Evolutionary conservation across 2,329 filamentous ascomycete species (phyloP), one percentile per base, ranked within the genome.

Genomic region (Hypomyces rosellus): DNA sequence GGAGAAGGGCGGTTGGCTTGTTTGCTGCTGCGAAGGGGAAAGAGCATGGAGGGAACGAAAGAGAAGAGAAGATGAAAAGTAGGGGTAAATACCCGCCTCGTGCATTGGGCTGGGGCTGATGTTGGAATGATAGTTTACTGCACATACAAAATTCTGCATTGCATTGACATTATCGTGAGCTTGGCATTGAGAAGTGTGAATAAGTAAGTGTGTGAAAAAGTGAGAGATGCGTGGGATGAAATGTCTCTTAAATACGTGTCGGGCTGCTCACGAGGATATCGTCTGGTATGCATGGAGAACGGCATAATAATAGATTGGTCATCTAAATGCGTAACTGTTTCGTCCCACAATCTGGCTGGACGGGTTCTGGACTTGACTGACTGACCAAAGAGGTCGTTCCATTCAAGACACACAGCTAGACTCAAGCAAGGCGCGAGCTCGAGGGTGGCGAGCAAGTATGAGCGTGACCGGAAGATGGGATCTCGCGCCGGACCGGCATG

Each of bases 121-220:
- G 36, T 51, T 52, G 42, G 50, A 49, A 52, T 50, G 47, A 50
- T 51, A 51, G 45, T 41, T 44, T 44, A 30, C 40, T 34, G 45
- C 34, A 44, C 14, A 34, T 25, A 30, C 25, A 30, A 30, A 30
- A 33, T 15, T 30, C 16, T 33, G 25, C 14, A 33, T 36, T 40
- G 36, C 36, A 2, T 25, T 18, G 15, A 20, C 25, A 8, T 11
- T 34, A 34, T 30, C n/a, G 15, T 38, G 46, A 42, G 33, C 41
- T 22, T 15, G 12, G 5, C 40, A 34, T 12, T 5, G 18, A 14
- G 37, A 30, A 6, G 25, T 8, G 25, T 30, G 9, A 30, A 30
- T 30, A 6, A 8, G 25, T 2, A 20, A 20, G 20, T 20, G 5
- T 20, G 6, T 5, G 25, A 30, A 30, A 8, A 8, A 30, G 9